A percentile compares a stretch with the other conserved stretches of the same genome.
Conservation (phyloP, 108 stramenopile genomes). For the Pseudonitzschia multiseries region DNA sequence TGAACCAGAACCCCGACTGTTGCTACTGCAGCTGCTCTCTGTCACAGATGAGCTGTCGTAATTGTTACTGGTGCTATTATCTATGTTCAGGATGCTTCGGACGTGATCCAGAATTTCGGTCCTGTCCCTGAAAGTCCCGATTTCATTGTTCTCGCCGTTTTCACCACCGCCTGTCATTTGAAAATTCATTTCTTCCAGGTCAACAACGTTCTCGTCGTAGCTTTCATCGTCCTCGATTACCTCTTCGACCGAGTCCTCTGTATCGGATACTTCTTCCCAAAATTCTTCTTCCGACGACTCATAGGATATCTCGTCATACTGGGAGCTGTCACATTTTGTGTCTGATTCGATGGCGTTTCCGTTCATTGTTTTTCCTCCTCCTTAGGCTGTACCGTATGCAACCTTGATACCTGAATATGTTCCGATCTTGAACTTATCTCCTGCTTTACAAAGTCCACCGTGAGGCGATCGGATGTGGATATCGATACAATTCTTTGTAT, state of each 20-base stretch:
- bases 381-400: too few relatives aligned
- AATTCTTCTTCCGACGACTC: background rate
- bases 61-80: background rate
- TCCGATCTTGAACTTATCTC: too few relatives aligned
- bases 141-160: background rate
- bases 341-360: background rate
- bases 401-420: too few relatives aligned
- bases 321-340: background rate
- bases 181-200: too few relatives aligned
- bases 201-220: constrained; percentile 5
- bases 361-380: too few relatives aligned
- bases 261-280: background rate
- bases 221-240: background rate
- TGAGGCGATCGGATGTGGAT: too few relatives aligned
- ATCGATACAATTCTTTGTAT: too few relatives aligned
- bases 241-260: background rate
- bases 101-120: too few relatives aligned
- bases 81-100: background rate
- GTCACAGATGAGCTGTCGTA: background rate
- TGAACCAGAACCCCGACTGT: background rate
- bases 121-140: too few relatives aligned
- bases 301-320: background rate
- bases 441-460: too few relatives aligned
- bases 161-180: too few relatives aligned
- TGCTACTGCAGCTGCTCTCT: constrained; percentile 5